Base-by-base conservation (phyloP, 2,329 filamentous ascomycete genomes). In the Fusarium verticillioides region DNA sequence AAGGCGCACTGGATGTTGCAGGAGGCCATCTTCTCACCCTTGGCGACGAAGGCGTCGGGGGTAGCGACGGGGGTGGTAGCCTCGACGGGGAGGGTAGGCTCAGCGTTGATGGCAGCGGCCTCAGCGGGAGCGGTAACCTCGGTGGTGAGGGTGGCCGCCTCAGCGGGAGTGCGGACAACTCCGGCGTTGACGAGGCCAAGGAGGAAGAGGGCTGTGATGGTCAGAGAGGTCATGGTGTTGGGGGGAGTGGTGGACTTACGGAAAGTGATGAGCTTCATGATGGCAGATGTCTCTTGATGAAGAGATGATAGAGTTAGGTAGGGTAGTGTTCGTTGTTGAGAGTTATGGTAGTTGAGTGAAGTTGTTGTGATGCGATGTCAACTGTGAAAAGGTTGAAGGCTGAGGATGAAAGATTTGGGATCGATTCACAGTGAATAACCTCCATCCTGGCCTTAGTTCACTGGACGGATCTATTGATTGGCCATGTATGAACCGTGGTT, bases 181-280 rank as follows among this genome's bases (percentile, higher is more conserved):
- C 49, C 47, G 7, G 63, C 56, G 23, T 21, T 54, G 28, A n/a
- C 42, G 7, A 59, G 13, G 18, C 63, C 63, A 2, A 69, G 37
- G 26, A 69, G 32, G 56, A 68, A 37, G 5, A 69, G 47, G 9
- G 5, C 66, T 69, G 19, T 1, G 0, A 42, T 10, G 9, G 21
- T 68, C 6, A 30, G n/a, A 49, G 19, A 15, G 5, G 13, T 4
- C 9, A 10, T 9, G 3, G 12, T 8, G 16, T 19, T 56, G 16
- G 11, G 7, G 9, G 18, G 7, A 12, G 18, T 9, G 21, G 5
- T 18, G 23, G 6, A 34, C 56, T 63, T 63, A 63, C 66, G 11
- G 19, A 63, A 23, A 19, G 39, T 43, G 18, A 50, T 26, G 58
- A 63, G 26, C 66, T 68, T 56, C 66, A 69, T 69, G 19, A 2